These are phyloP conservation scores for Coemansia sp. DNA, from an alignment of 192 early-diverging fungal genomes.

Conservation along the genomic window DNA sequence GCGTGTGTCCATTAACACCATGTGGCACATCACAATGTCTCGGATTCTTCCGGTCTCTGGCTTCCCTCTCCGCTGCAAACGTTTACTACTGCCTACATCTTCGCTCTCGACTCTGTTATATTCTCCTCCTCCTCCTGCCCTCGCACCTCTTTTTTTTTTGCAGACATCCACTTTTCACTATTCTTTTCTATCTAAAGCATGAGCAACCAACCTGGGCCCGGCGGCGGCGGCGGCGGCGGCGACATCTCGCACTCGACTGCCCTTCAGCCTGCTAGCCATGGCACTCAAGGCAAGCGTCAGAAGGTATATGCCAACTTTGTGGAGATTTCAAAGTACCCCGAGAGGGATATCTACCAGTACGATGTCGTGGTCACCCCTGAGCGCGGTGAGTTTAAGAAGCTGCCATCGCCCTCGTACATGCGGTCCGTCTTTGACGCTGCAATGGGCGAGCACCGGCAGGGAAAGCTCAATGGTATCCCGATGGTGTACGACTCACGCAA, in stretches of 20 bases:
- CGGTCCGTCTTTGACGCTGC: constrained; percentile 71
- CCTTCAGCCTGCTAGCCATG: constrained; percentile 18
- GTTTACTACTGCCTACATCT: too few relatives aligned
- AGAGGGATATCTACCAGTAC: constrained; percentile 82
- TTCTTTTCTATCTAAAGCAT: not conserved
- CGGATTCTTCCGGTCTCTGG: not conserved
- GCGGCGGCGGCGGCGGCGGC: too few relatives aligned
- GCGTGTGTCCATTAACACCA: not conserved
- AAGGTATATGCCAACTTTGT: constrained; percentile 76
- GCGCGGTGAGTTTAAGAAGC: constrained; percentile 27
- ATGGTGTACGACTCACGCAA: constrained; percentile 87
- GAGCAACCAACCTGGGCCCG: not conserved
- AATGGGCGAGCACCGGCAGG: constrained; percentile 47
- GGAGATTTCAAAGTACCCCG: constrained; percentile 66
- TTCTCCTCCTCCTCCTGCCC: not conserved
- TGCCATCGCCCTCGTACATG: constrained; percentile 57
- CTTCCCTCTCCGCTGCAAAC: too few relatives aligned
- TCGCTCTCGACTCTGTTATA: not conserved
- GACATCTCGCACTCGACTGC: not conserved
- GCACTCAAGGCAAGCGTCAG: constrained; percentile 49
- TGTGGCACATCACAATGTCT: not conserved
- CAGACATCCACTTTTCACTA: not conserved
- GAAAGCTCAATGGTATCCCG: constrained; percentile 61
- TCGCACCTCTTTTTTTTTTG: not conserved
- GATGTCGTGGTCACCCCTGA: constrained; percentile 77